Percentiles rank a stretch among this genome's conserved stretches.
These are phyloP conservation scores for Scheffersomyces insectosa DNA, from an alignment of 1,139 yeast species.

Conservation along the genomic window DNA sequence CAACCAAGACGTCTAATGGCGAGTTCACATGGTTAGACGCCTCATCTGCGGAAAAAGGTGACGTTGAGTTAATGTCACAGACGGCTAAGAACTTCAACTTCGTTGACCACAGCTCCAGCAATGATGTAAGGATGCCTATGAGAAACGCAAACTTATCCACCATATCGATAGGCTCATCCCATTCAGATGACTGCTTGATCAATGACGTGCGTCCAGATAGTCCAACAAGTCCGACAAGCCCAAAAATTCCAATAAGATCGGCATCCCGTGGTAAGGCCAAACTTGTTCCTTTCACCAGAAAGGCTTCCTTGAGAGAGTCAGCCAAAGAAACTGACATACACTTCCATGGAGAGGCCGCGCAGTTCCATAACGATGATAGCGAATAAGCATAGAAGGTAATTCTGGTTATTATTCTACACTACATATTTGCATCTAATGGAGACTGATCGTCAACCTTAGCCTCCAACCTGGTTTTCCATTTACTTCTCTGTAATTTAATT, in stretches of 20 bases:
- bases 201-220: constrained; percentile 4
- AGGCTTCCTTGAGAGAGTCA: constrained; percentile 46
- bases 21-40: constrained; percentile 27
- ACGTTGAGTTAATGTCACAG: constrained; percentile 11
- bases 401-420: too few species aligned
- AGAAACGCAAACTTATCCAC: constrained; percentile 18
- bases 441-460: too few species aligned
- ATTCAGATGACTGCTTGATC: constrained; percentile 6
- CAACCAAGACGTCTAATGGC: constrained; percentile 27
- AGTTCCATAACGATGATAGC: constrained; percentile 37
- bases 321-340: constrained; percentile 31
- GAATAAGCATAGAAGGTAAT: constrained; percentile 17
- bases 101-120: constrained; percentile 9
- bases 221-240: background rate
- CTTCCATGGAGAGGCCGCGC: constrained; percentile 36
- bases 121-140: constrained; percentile 9
- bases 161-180: constrained; percentile 15
- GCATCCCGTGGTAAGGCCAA: constrained; percentile 34
- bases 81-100: constrained; percentile 1
- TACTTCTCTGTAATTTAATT: constrained; percentile 2
- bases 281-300: constrained; percentile 54
- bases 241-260: background rate
- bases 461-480: background rate
- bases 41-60: constrained; percentile 9
- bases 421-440: too few species aligned